These are phyloP conservation scores for Litsea cubeba DNA, from an alignment of 164 flowering plant genomes.

Conservation along the genomic window DNA sequence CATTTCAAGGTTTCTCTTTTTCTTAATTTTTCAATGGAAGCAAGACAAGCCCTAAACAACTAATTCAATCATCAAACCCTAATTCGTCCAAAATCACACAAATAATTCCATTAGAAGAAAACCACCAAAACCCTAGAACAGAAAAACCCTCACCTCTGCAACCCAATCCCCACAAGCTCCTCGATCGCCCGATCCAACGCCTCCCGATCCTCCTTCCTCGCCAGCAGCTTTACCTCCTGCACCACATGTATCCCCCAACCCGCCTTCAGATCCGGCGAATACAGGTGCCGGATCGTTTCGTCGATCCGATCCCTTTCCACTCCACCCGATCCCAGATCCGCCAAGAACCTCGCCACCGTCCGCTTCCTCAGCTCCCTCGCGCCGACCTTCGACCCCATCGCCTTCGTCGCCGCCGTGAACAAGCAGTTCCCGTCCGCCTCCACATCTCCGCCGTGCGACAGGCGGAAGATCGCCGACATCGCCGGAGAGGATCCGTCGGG, in stretches of 20 bases:
- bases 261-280: conserved; percentile 71
- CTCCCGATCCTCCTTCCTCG: conserved; percentile 63
- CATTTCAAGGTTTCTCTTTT: too few relatives aligned
- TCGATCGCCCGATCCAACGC: conserved; percentile 54
- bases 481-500: conserved; percentile 27
- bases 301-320: conserved; percentile 33
- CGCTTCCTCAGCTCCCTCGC: conserved; percentile 69
- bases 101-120: too few relatives aligned
- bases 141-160: conserved; percentile 56
- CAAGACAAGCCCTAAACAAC: too few relatives aligned
- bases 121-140: not conserved
- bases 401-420: conserved; percentile 73
- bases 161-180: conserved; percentile 67
- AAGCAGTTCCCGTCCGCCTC: conserved; percentile 92
- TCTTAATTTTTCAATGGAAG: too few relatives aligned
- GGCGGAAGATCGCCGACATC: conserved; percentile 48
- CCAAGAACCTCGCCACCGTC: conserved; percentile 69
- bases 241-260: conserved; percentile 98
- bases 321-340: conserved; percentile 50
- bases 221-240: conserved; percentile 84
- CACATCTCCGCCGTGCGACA: conserved; percentile 88
- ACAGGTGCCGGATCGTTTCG: conserved; percentile 57
- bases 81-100: too few relatives aligned
- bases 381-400: conserved; percentile 36
- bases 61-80: too few relatives aligned